Evolutionary conservation across 2,329 filamentous ascomycete genomes (phyloP).

Genomic region (Ophiostoma piceae): DNA sequence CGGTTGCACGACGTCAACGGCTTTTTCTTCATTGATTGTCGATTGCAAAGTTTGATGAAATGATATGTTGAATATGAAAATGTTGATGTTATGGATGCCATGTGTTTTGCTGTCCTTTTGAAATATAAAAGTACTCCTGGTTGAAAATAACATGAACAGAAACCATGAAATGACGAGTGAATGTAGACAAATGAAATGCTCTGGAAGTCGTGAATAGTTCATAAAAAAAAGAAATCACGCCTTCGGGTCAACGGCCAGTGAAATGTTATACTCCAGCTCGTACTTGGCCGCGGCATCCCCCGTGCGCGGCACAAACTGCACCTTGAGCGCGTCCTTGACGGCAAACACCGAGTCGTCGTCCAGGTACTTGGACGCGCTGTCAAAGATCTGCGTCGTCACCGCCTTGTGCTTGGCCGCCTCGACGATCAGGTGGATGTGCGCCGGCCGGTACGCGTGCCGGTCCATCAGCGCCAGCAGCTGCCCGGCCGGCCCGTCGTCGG

Average conservation of each 20-base stretch:
- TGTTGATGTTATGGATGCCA: no score
- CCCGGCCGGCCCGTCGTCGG: slow-evolving; percentile 30
- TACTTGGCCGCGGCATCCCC: slow-evolving; percentile 32
- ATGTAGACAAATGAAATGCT: no score
- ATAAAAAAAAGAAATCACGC: not conserved
- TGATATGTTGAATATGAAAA: no score
- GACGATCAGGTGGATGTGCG: slow-evolving; percentile 39
- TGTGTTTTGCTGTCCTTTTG: no score
- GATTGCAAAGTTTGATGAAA: no score
- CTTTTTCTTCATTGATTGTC: no score
- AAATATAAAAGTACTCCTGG: no score
- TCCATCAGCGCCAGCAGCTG: slow-evolving; percentile 35
- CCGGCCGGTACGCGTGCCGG: slow-evolving; percentile 37
- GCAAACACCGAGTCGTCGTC: slow-evolving; percentile 40
- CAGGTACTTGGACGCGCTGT: slow-evolving; percentile 55
- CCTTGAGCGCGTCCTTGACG: slow-evolving; percentile 38
- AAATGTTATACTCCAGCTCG: slow-evolving; percentile 35
- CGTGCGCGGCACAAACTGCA: slow-evolving; percentile 34
- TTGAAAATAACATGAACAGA: no score
- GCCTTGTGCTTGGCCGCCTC: slow-evolving; percentile 57
- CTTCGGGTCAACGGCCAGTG: slow-evolving; percentile 13
- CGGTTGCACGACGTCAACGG: no score
- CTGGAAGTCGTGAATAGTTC: no score
- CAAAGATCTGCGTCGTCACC: slow-evolving; percentile 67
- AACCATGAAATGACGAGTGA: no score